phyloP scores from a whole-genome alignment of 495 filamentous ascomycete species.

The Penicillium coffeae region DNA sequence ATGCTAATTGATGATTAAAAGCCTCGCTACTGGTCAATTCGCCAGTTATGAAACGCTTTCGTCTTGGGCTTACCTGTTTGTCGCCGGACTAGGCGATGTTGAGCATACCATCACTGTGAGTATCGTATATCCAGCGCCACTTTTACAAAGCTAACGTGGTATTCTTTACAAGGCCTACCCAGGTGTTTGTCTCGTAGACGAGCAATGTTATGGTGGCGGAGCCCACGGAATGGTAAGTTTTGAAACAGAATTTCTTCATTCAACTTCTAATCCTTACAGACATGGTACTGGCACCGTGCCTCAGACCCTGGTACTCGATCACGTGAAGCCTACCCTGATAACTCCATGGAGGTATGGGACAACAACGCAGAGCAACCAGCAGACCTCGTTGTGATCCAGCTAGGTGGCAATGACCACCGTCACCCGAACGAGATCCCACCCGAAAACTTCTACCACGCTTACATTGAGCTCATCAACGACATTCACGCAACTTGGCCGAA shows the following conservation, averaged over 20 bases:
- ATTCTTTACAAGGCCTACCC: constrained; percentile 44
- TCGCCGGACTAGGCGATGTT: constrained; percentile 58
- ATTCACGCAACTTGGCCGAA: constrained; percentile 59
- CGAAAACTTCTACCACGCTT: constrained; percentile 50
- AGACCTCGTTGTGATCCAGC: constrained; percentile 63
- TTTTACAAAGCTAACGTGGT: too few relatives aligned
- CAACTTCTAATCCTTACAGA: constrained; percentile 25
- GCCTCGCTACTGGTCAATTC: constrained; percentile 52
- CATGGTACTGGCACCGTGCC: constrained; percentile 64
- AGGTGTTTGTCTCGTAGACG: constrained; percentile 57
- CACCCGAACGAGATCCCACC: constrained; percentile 54
- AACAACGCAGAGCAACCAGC: constrained; percentile 56
- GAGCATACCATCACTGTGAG: constrained; percentile 57
- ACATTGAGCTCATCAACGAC: constrained; percentile 56
- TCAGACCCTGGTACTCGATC: constrained; percentile 35
- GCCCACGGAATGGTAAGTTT: constrained; percentile 29
- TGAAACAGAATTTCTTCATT: neutral
- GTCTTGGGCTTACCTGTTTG: constrained; percentile 54
- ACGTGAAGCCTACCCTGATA: neutral
- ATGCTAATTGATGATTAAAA: constrained; percentile 5
- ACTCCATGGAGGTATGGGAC: constrained; percentile 46
- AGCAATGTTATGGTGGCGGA: constrained; percentile 51
- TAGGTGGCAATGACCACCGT: constrained; percentile 67
- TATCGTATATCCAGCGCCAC: neutral
- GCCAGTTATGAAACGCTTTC: constrained; percentile 62